These are phyloP conservation scores for Gillenia trifoliata DNA, from an alignment of 306 rosid genomes.

Conservation along the genomic window DNA sequence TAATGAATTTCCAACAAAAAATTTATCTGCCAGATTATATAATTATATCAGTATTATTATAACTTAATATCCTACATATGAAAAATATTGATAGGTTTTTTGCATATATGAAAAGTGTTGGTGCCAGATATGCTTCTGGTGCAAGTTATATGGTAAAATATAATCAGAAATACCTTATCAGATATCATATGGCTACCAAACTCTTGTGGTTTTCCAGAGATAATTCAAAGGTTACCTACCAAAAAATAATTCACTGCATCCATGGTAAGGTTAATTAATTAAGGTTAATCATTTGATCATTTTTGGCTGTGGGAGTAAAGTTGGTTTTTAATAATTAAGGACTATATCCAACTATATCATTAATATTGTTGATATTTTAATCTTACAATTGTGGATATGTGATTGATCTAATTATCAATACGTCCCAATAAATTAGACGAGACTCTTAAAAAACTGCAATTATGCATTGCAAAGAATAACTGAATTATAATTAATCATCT, in stretches of 20 bases:
- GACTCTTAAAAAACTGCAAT: neutral
- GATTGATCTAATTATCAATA: neutral
- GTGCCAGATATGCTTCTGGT: neutral
- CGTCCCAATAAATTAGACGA: neutral
- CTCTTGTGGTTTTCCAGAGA: constrained; percentile 11
- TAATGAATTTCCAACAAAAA: too few relatives aligned
- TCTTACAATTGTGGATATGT: too few relatives aligned
- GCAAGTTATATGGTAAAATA: neutral
- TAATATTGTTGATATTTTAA: too few relatives aligned
- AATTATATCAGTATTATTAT: neutral
- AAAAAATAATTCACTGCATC: neutral
- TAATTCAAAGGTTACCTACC: constrained; percentile 9
- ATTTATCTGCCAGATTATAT: neutral
- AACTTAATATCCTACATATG: neutral
- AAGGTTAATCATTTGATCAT: constrained; percentile 35
- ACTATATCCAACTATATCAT: neutral
- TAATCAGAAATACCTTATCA: neutral
- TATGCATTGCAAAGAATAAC: neutral
- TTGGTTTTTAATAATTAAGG: constrained; percentile 19
- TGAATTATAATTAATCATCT: neutral
- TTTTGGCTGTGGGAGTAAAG: constrained; percentile 31
- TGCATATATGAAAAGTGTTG: neutral
- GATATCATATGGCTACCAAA: constrained; percentile 10
- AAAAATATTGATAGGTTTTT: neutral
- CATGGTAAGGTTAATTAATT: constrained; percentile 5